Evolutionary conservation across 495 filamentous ascomycete genomes (phyloP), one percentile per base, ranked within the genome.

Genomic region (Trichoderma asperelloides): DNA sequence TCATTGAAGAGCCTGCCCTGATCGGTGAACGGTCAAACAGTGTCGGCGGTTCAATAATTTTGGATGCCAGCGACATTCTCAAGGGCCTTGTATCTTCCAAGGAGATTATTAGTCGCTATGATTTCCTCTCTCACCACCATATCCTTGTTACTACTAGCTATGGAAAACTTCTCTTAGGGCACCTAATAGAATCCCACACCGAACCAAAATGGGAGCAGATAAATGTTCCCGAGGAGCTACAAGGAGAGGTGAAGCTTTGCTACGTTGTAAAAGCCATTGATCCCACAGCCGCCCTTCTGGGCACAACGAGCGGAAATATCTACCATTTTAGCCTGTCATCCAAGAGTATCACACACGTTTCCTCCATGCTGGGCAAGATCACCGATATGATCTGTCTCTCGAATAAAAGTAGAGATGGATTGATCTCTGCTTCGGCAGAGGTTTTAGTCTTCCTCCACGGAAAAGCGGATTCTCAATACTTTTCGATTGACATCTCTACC

Each of bases 101-200:
- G 62, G 83, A 88, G 66, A 70, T 72, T 8, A 84, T 89, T 67
- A 88, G 86, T 69, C 75, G 82, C 40, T 94, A 91, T 70, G 80
- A 79, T 12, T 92, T 93, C 68, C 72, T 93, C 27, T 82, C 82
- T 2, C 73, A 82, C 1, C 75, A 82, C 51, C 75, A 75, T 18
- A 73, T 95, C 23, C 73, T 93, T 62, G 80, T 79, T 3, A 86
- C 83, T 4, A 87, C 88, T 2, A 80, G 78, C 15, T 79, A 77
- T n/a, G 90, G 89, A 3, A 78, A 82, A 28, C 68, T 94, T 3
- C 80, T 90, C 33, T 71, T 87, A 13, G 88, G 77, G 7, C 65
- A 70, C 1, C 71, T 83, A 23, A 18, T 11, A 28, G 40, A 21
- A 7, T 13, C 27, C 4, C 1, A 60, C 2, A 12, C 18, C 28